phyloP scores from a whole-genome alignment of 805 yeast genomes.

The Candida gorgasii region DNA sequence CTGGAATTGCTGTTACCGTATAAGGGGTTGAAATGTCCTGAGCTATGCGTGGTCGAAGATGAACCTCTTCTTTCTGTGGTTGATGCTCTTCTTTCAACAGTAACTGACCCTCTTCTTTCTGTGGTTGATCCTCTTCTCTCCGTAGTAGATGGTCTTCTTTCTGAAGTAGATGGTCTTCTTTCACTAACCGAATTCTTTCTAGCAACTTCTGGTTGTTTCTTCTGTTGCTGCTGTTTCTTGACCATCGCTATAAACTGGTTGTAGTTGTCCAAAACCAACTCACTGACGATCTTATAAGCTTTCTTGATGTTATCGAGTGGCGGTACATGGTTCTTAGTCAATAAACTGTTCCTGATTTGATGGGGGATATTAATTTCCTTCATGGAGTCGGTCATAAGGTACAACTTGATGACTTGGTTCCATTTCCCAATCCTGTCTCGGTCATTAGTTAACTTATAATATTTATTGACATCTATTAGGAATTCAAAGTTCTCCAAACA shows the following conservation, averaged over 20 bases:
- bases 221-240: conserved; percentile 6
- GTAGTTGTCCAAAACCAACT: conserved; percentile 32
- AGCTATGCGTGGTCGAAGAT: conserved; percentile 2
- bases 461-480: conserved; percentile 19
- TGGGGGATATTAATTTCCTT: conserved; percentile 38
- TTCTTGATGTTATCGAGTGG: conserved; percentile 14
- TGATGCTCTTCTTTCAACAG: background rate
- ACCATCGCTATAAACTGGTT: conserved; percentile 28
- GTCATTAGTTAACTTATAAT: conserved; percentile 8
- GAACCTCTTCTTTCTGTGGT: conserved; percentile 4
- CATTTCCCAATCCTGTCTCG: conserved; percentile 20
- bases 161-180: conserved; percentile 8
- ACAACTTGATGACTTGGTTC: conserved; percentile 27
- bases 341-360: conserved; percentile 20
- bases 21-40: conserved; percentile 1
- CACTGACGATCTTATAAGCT: conserved; percentile 24
- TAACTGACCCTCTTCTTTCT: conserved; percentile 2
- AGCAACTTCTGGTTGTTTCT: conserved; percentile 1
- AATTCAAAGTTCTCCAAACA: conserved; percentile 41
- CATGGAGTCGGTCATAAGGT: conserved; percentile 27
- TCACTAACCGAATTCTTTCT: conserved; percentile 5
- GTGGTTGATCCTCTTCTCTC: conserved; percentile 1
- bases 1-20: conserved; percentile 4
- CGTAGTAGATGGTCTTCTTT: conserved; percentile 3
- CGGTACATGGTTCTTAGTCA: conserved; percentile 22